A percentile compares a stretch with the other conserved stretches of the same genome.
These are phyloP conservation scores for Xylariaceae sp. DNA, from an alignment of 2,329 filamentous ascomycete species.

Conservation along the genomic window DNA sequence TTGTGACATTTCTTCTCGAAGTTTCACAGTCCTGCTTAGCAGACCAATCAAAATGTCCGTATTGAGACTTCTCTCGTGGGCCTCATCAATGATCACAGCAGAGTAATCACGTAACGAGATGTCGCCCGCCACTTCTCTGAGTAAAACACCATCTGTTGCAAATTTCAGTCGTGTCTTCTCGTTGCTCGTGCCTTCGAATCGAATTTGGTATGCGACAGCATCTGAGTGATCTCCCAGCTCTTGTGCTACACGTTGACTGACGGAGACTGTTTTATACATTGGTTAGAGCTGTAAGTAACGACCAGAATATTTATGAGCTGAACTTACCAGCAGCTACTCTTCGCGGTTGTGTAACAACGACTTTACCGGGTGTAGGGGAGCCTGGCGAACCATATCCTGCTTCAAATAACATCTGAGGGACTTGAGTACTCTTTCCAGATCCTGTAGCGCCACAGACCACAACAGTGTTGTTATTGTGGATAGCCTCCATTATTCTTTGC, in stretches of 20 bases:
- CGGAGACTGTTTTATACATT: slow-evolving; percentile 90
- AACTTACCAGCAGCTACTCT: slow-evolving; percentile 69
- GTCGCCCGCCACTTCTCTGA: slow-evolving; percentile 87
- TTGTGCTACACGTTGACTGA: slow-evolving; percentile 85
- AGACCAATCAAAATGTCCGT: slow-evolving; percentile 98
- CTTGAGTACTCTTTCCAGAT: slow-evolving; percentile 95
- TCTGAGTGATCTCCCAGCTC: slow-evolving; percentile 77
- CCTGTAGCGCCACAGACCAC: slow-evolving; percentile 93
- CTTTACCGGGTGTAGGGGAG: slow-evolving; percentile 82
- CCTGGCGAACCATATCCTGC: slow-evolving; percentile 79
- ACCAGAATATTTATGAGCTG: not conserved
- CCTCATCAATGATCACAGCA: slow-evolving; percentile 90
- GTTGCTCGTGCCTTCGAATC: slow-evolving; percentile 82
- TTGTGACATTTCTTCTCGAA: slow-evolving; percentile 69
- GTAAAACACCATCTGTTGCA: slow-evolving; percentile 95
- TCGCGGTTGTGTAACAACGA: slow-evolving; percentile 90
- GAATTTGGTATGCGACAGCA: slow-evolving; percentile 86
- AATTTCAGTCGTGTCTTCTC: slow-evolving; percentile 90
- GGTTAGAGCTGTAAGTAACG: slow-evolving; percentile 1
- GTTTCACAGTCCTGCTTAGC: slow-evolving; percentile 84
- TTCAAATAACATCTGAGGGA: slow-evolving; percentile 94
- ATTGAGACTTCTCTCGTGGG: slow-evolving; percentile 94
- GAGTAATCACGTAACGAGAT: slow-evolving; percentile 88
- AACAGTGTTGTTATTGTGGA: slow-evolving; percentile 85
- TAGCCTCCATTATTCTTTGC: slow-evolving; percentile 96